Conservation (phyloP, 306 rosid species). For the Cajanus cajan region DNA sequence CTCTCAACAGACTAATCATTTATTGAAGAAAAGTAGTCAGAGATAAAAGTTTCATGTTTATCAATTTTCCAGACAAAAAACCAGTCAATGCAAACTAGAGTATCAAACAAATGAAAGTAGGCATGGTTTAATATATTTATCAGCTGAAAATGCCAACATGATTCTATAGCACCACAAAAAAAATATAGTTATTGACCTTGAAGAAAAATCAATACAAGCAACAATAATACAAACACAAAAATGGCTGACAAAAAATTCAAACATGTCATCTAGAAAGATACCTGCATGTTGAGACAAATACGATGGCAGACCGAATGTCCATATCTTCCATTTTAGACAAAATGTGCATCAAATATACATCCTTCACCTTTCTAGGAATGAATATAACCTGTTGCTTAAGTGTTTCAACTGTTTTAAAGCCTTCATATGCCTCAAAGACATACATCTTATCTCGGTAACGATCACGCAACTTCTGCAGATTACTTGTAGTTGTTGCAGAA, state of each 20-base stretch:
- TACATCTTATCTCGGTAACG: slow-evolving; percentile 73
- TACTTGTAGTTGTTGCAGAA: slow-evolving; percentile 78
- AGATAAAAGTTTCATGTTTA: neutral
- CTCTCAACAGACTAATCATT: neutral
- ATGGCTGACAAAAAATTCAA: neutral
- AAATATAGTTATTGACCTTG: neutral
- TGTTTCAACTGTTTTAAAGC: slow-evolving; percentile 75
- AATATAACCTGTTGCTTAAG: slow-evolving; percentile 69
- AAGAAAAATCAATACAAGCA: slow-evolving; percentile 2
- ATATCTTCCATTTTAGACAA: slow-evolving; percentile 74
- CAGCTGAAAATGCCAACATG: neutral
- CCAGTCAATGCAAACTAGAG: neutral
- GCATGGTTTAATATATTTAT: neutral
- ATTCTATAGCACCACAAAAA: neutral
- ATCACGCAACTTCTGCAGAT: slow-evolving; percentile 59
- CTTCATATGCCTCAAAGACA: slow-evolving; percentile 79
- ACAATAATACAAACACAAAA: slow-evolving; percentile 1
- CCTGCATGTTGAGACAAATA: slow-evolving; percentile 83
- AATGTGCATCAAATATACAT: slow-evolving; percentile 69
- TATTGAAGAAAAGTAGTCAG: neutral
- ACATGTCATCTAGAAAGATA: slow-evolving; percentile 33
- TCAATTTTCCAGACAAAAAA: neutral
- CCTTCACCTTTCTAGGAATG: slow-evolving; percentile 69
- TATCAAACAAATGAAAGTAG: neutral
- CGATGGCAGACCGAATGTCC: slow-evolving; percentile 76